Base-by-base conservation (phyloP, 2,329 filamentous ascomycete genomes). In the Colletotrichum sp. region DNA sequence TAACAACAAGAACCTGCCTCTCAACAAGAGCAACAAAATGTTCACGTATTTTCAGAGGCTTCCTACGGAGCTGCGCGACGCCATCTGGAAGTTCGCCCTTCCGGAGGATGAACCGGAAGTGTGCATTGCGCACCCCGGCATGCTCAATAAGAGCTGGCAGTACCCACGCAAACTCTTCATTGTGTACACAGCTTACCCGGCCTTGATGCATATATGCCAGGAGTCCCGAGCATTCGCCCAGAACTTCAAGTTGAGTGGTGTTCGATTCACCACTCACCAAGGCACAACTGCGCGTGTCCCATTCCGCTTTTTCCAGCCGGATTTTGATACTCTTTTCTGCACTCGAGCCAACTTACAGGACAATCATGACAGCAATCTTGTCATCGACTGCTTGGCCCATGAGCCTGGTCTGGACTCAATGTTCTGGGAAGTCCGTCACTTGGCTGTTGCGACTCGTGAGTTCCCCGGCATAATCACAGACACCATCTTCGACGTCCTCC, bases 151-250 rank as follows among this genome's bases (percentile, higher is more conserved):
- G 16, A 13, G n/a, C n/a, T 34, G 32, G n/a, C 34, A 13, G n/a
- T 18, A 55, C 66, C 21, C 57, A 34, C 64, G 66, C 5, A 66
- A 73, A 8, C 59, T 68, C 3, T 44, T 72, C 8, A 10, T 69
- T 18, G 71, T 73, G 8, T 63, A 73, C 39, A 70, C 66, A 10
- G 71, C 71, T 15, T 70, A 62, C 24, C 71, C 71, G 18, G 66
- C 26, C 5, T 16, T 69, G 8, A 73, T 73, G 71, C 71, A 73
- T 24, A 39, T 73, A 13, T 73, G 71, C 8, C 36, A 30, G 18
- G 66, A 73, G 21, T 63, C 71, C 39, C 71, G 71, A 30, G 36
- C 34, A 9, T 44, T 73, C 57, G 52, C 68, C 18, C 26, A 63
- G 8, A 34, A 63, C 30, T 63, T 15, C n/a, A 36, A 21, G 8